Evolutionary conservation across 2,329 filamentous ascomycete genomes (phyloP), one percentile per base, ranked within the genome.

Genomic region (Apiospora koreana): DNA sequence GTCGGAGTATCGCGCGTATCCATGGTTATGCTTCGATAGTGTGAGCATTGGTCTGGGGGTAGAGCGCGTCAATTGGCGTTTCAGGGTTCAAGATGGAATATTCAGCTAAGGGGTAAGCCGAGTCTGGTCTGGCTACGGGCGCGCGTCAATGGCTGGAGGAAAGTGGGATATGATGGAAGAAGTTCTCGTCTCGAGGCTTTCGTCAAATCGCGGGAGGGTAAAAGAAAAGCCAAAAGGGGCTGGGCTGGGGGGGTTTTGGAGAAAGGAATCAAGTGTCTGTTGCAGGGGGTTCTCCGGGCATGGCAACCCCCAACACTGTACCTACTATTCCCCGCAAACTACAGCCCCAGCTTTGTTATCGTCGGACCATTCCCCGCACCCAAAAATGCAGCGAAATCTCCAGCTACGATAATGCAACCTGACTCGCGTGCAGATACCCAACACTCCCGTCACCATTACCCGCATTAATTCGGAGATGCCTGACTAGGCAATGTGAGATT

Each of bases 1-100:
- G 45, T 35, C 46, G 68, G 31, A 41, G 46, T 65, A 46, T 69
- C 64, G 43, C 64, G 65, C n/a, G 64, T 64, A 38, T 69, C 64
- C 68, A 69, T 69, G 38, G 5, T 2, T 69, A 35, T 21, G 35
- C 21, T 62, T 62, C 54, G 31, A 38, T 38, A 23, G 31, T 14
- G 21, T 7, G 8, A 38, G 18, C 18, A 8, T 23, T 38, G 10
- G 54, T n/a, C 31, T n/a, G 54, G 5, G 16, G 4, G 14, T 12
- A 25, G 50, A 31, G 50, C 50, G 28, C 50, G 25, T 16, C 50
- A 58, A 31, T 21, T 58, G 28, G 16, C 50, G 50, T 12, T 35
- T 31, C 28, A n/a, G 28, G 50, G 28, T 3, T 58, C 2, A 21
- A 18, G 14, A 10, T 31, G 50, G 35, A 58, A 58, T 16, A 31